phyloP scores from a whole-genome alignment of 2,329 filamentous ascomycete genomes.

The Aphanocladium album region DNA sequence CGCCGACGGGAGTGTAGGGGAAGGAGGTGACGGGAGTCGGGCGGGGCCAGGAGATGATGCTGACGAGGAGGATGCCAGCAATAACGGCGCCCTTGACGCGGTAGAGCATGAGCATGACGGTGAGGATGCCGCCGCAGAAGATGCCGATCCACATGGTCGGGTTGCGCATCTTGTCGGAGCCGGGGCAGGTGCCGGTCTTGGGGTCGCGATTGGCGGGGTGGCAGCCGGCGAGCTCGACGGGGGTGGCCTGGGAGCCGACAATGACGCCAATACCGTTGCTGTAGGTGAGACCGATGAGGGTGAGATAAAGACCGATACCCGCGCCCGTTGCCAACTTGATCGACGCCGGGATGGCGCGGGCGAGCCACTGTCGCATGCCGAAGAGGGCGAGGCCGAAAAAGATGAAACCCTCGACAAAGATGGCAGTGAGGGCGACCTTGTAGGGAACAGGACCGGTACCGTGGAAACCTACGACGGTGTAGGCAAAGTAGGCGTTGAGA shows the following conservation, averaged over 20 bases:
- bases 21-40: slow-evolving; percentile 74
- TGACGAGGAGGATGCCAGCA: slow-evolving; percentile 74
- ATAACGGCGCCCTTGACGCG: slow-evolving; percentile 85
- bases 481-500: slow-evolving; percentile 83
- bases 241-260: slow-evolving; percentile 62
- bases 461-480: slow-evolving; percentile 68
- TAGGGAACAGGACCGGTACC: slow-evolving; percentile 71
- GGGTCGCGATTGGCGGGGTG: slow-evolving; percentile 34
- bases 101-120: slow-evolving; percentile 76
- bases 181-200: slow-evolving; percentile 53
- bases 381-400: slow-evolving; percentile 76
- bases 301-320: slow-evolving; percentile 79
- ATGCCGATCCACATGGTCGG: slow-evolving; percentile 85
- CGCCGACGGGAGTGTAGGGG: slow-evolving; percentile 63
- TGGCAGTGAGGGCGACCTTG: slow-evolving; percentile 71
- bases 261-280: slow-evolving; percentile 77
- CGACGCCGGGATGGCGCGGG: slow-evolving; percentile 72
- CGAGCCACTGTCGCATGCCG: slow-evolving; percentile 83
- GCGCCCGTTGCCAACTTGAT: slow-evolving; percentile 85
- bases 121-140: slow-evolving; percentile 78
- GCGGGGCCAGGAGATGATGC: slow-evolving; percentile 84
- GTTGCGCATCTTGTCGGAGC: slow-evolving; percentile 68
- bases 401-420: slow-evolving; percentile 83
- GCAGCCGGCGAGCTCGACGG: slow-evolving; percentile 72
- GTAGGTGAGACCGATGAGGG: slow-evolving; percentile 72